These are phyloP conservation scores for Aspergillus bertholletiae DNA, from an alignment of 495 filamentous ascomycete species.

Conservation along the genomic window DNA sequence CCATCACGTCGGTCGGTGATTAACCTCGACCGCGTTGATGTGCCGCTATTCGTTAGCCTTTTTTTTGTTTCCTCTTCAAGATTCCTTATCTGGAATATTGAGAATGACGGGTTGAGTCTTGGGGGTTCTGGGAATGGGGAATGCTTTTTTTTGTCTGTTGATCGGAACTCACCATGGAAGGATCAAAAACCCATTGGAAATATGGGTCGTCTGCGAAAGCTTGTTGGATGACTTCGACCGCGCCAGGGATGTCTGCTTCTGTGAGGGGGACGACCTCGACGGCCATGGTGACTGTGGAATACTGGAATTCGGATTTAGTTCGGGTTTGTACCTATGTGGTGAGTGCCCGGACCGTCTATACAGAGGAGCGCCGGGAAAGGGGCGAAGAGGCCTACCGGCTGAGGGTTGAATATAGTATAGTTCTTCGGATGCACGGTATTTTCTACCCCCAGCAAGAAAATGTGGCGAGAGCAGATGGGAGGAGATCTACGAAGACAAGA, in stretches of 20 bases:
- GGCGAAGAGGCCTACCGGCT: background rate
- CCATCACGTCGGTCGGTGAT: no score
- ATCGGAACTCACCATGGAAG: conserved; percentile 51
- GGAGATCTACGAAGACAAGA: background rate
- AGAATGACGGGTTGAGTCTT: no score
- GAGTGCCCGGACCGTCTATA: no score
- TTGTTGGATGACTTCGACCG: conserved; percentile 52
- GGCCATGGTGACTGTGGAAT: conserved; percentile 41
- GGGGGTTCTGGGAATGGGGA: background rate
- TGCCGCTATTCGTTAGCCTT: background rate
- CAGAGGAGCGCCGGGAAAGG: no score
- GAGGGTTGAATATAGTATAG: background rate
- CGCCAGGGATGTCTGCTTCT: conserved; percentile 57
- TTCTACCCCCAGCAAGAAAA: background rate
- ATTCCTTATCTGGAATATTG: no score
- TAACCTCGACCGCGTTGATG: background rate
- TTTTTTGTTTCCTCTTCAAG: background rate
- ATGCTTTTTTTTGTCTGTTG: no score
- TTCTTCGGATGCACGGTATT: background rate
- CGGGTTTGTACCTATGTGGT: no score
- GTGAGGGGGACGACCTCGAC: conserved; percentile 53
- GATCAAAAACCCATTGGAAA: conserved; percentile 58
- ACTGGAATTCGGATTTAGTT: no score
- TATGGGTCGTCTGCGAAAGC: conserved; percentile 68
- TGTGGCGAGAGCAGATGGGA: background rate